phyloP scores from a whole-genome alignment of 2,329 filamentous ascomycete species.

The Chrysoporthe puriensis region DNA sequence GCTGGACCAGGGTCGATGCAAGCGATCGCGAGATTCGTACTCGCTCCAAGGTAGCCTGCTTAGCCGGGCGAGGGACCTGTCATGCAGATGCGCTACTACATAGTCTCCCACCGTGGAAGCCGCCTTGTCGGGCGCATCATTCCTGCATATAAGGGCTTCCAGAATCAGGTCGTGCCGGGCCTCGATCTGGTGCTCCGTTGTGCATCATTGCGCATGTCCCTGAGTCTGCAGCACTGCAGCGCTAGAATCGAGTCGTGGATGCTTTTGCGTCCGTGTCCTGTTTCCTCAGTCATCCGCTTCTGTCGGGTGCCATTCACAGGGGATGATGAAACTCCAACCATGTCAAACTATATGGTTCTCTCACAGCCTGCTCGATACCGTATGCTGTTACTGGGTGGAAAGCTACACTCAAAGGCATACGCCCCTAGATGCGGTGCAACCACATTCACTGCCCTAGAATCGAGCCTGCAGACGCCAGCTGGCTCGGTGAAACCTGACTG shows the following conservation, averaged over 20 bases:
- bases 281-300: not conserved
- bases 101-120: not conserved
- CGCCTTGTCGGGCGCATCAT: not conserved
- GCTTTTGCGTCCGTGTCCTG: not conserved
- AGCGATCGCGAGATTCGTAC: not conserved
- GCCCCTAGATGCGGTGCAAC: not conserved
- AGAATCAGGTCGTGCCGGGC: not conserved
- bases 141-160: not conserved
- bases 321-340: not conserved
- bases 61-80: not conserved
- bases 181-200: not conserved
- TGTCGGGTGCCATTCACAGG: not conserved
- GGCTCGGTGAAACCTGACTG: constrained; percentile 5
- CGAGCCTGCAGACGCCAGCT: not conserved
- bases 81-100: not conserved
- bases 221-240: not conserved
- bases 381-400: not conserved
- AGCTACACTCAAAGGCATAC: not conserved
- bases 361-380: not conserved
- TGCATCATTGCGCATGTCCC: not conserved
- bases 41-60: not conserved
- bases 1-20: not conserved
- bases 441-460: not conserved
- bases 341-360: too few relatives aligned
- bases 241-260: not conserved